phyloP scores from a whole-genome alignment of 306 rosid genomes.

The Spatholobus suberectus region DNA sequence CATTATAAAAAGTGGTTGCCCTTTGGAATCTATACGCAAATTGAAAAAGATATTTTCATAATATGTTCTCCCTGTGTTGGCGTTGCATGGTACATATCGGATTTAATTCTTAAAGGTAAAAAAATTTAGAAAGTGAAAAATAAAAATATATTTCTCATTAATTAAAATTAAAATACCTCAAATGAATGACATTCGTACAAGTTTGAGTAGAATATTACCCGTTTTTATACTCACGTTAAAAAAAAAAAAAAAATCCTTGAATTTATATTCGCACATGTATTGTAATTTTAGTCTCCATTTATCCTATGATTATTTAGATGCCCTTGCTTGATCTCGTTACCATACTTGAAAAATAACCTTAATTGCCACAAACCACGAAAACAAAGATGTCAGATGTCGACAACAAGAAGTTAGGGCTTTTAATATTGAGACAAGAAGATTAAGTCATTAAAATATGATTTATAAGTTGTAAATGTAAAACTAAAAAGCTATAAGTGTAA shows the following conservation, averaged over 20 bases:
- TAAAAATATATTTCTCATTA: not conserved
- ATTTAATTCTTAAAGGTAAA: not conserved
- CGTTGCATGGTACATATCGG: not conserved
- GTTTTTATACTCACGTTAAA: too few species aligned
- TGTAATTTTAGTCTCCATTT: not conserved
- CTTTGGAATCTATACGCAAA: constrained; percentile 46
- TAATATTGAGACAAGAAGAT: not conserved
- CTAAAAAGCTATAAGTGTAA: not conserved
- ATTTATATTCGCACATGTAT: too few species aligned
- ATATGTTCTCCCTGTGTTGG: constrained; percentile 1
- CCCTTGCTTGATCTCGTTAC: not conserved
- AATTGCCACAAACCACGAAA: not conserved
- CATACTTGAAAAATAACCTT: not conserved
- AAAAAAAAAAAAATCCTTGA: too few species aligned
- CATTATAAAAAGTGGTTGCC: constrained; percentile 38
- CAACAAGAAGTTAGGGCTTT: not conserved
- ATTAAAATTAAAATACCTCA: not conserved
- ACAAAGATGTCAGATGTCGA: not conserved
- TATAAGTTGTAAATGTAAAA: not conserved
- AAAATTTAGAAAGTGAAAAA: not conserved
- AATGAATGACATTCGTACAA: not conserved
- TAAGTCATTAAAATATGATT: not conserved
- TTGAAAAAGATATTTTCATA: constrained; percentile 34
- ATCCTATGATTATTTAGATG: not conserved
- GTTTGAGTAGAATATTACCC: too few species aligned